phyloP scores from a whole-genome alignment of 768 basidiomycete genomes.

The Coprinellus micaceus region DNA sequence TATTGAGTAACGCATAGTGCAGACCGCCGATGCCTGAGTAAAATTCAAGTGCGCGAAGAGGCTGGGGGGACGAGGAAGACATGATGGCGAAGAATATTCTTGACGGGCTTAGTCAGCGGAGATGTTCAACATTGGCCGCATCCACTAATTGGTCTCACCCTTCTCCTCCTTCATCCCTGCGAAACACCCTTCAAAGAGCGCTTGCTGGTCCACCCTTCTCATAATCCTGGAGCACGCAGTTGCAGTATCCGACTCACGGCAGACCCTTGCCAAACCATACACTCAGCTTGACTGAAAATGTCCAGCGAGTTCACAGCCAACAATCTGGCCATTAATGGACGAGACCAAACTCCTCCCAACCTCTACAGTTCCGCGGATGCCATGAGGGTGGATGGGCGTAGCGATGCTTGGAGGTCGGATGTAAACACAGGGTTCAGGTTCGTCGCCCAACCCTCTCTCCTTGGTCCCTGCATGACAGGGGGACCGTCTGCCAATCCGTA shows the following conservation, averaged over 20 bases:
- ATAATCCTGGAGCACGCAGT: not conserved
- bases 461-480: not conserved
- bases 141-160: slow-evolving; percentile 1
- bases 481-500: slow-evolving; percentile 12
- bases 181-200: not conserved
- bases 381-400: not conserved
- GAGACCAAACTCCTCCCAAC: slow-evolving; percentile 6
- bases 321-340: not conserved
- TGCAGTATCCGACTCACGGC: not conserved
- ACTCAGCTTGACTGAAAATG: not conserved
- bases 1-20: slow-evolving; percentile 60
- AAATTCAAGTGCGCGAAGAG: slow-evolving; percentile 54
- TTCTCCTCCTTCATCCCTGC: not conserved
- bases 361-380: not conserved
- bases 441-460: not conserved
- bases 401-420: not conserved
- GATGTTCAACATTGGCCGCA: slow-evolving; percentile 5
- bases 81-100: not conserved
- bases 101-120: slow-evolving; percentile 6
- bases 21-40: slow-evolving; percentile 82
- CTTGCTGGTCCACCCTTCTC: not conserved
- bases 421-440: slow-evolving; percentile 1
- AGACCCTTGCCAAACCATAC: not conserved
- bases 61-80: slow-evolving; percentile 14
- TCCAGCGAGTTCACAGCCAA: not conserved